phyloP scores from a whole-genome alignment of 257 asterid species.

The Lycium barbarum region DNA sequence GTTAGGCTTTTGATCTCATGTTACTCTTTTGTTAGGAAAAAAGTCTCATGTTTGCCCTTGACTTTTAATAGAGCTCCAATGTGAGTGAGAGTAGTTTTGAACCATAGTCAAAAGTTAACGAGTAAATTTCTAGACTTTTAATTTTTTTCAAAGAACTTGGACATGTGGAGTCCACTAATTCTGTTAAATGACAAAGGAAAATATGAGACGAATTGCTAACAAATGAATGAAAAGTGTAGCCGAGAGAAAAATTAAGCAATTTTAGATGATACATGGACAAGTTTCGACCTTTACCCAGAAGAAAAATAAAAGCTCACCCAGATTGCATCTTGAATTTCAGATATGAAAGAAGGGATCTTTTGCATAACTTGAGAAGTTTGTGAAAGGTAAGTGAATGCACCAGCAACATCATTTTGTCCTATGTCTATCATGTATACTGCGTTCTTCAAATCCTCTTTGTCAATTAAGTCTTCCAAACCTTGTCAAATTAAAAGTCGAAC shows the following conservation, averaged over 20 bases:
- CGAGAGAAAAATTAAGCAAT: background rate
- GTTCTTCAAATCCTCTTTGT: conserved; percentile 39
- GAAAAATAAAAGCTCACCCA: conserved; percentile 36
- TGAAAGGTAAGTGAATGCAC: conserved; percentile 40
- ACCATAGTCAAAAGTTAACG: background rate
- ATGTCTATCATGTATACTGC: conserved; percentile 59
- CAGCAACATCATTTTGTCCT: conserved; percentile 57
- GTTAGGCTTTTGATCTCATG: background rate
- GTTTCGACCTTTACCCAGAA: background rate
- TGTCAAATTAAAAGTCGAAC: conserved; percentile 12
- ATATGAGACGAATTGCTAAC: background rate
- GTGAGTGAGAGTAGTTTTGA: background rate
- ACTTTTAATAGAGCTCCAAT: background rate
- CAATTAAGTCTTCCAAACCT: conserved; percentile 35
- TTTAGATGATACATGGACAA: background rate
- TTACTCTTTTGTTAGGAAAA: background rate
- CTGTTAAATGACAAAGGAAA: background rate
- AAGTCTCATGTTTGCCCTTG: background rate
- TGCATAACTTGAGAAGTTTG: conserved; percentile 39
- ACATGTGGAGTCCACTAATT: background rate
- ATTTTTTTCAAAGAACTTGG: background rate
- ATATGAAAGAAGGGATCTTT: conserved; percentile 56
- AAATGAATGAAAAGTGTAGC: background rate
- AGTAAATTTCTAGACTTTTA: background rate
- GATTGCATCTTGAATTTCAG: conserved; percentile 53